Base-by-base conservation (phyloP, 768 basidiomycete species). In the Omphalotus guepiniiformis region DNA sequence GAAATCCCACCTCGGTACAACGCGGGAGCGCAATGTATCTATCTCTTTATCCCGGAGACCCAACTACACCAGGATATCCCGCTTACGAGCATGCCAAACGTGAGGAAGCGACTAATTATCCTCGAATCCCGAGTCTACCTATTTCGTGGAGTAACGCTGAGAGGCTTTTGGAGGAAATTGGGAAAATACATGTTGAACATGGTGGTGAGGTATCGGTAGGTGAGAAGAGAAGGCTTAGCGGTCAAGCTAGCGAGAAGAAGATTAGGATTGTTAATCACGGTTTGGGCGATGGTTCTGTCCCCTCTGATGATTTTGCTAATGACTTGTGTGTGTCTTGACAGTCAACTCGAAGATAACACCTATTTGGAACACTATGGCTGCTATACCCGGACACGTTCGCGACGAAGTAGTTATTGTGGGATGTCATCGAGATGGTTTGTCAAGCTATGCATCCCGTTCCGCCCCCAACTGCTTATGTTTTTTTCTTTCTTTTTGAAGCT, bases 351-450 rank as follows among this genome's bases (percentile, higher is more conserved):
- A 42, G 54, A 73, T 84, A 21, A 85, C 74, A 18, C 81, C 83
- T 6, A 83, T 85, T 43, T 87, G 83, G 83, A 88, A 86, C 68
- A 72, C 73, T 8, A 79, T 80, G 69, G 79, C 71, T 27, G 69
- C 79, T 22, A 80, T 86, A 39, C 83, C 83, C 2, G 84, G 84
- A 0, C 72, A 74, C 47, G 71, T 85, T 52, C 68, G 67, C 49
- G 80, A 83, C 54, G 85, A 89, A 58, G 73, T 85, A 6, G 73
- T 89, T 34, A 62, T 88, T 9, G 52, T 89, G 25, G 86, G 86
- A 6, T 83, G 81, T 54, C 86, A 88, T 60, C 71, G 85, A n/a
- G 85, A 87, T 68, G 82, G 42, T 55, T 46, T 39, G 49, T 52
- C 49, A 8, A n/a, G n/a, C 11, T 19, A 15, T 7, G 26, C 30